Percentiles rank a stretch among this genome's conserved stretches.
Evolutionary conservation across 83 land plant species (phyloP).

Genomic region (Thuja plicata): DNA sequence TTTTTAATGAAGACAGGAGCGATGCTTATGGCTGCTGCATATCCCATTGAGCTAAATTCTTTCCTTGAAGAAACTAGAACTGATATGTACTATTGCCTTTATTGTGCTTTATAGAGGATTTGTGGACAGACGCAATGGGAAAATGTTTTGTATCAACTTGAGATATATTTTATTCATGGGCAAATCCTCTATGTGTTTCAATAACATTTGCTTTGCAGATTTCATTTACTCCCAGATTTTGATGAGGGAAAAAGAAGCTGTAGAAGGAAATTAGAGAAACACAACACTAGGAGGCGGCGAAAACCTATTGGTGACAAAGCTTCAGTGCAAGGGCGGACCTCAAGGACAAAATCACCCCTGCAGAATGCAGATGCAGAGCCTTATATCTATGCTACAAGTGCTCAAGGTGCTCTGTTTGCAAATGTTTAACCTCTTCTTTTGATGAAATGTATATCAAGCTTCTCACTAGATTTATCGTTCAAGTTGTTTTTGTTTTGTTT

Average conservation of each 20-base stretch:
- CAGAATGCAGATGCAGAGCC: not conserved
- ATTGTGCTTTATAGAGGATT: not conserved
- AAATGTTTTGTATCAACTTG: not conserved
- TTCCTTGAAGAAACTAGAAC: not conserved
- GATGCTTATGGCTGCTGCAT: not conserved
- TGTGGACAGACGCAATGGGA: not conserved
- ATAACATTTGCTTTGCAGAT: slow-evolving; percentile 46
- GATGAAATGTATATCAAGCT: not conserved
- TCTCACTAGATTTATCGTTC: not conserved
- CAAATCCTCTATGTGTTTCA: not conserved
- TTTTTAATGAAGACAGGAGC: not conserved
- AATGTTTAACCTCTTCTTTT: not conserved
- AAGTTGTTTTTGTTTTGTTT: not conserved
- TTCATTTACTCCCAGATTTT: slow-evolving; percentile 86
- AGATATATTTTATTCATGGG: slow-evolving; percentile 8
- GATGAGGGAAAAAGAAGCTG: slow-evolving; percentile 97
- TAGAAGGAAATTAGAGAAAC: slow-evolving; percentile 88
- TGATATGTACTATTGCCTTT: not conserved
- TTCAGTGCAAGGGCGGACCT: slow-evolving; percentile 10
- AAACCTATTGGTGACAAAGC: slow-evolving; percentile 38
- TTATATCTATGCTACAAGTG: slow-evolving; percentile 6
- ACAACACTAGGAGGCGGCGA: slow-evolving; percentile 85
- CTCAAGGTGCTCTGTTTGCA: not conserved
- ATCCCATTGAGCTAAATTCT: not conserved
- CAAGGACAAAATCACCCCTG: not conserved